Base-by-base conservation (phyloP, 768 basidiomycete species). In the Tulasnella sp. region DNA sequence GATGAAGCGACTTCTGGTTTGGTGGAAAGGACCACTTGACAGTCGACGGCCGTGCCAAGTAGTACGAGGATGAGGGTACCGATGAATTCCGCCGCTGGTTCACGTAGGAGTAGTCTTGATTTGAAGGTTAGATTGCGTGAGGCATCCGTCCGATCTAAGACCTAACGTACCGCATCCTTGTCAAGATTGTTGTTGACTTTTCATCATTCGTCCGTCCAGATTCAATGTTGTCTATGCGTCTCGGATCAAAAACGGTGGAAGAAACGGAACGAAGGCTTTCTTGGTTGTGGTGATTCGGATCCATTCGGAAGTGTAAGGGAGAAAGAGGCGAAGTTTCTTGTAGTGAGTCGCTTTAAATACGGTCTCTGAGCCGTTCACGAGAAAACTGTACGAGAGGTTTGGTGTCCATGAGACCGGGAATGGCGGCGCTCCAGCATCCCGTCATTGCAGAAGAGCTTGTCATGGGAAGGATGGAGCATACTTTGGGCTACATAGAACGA, bases 61-160 rank as follows among this genome's bases (percentile, higher is more conserved):
- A 80, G 36, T 24, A 80, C 58, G 39, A 80, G 46, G 38, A 80
- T 62, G 34, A 80, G 36, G 2, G 79, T 80, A 12, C 79, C 79
- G 24, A 80, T 46, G 74, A 80, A 80, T 46, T 80, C 79, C 34
- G 79, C 79, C 19, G 58, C 42, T 5, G 79, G 79, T 48, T 80
- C 79, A 18, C 48, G 71, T 12, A 68, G 12, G 31, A 18, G 4
- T 68, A 18, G 14, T 19, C 62, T 74, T 68, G 62, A 31, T 68
- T 36, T 19, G 16, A 36, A 36, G 31, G 12, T 68, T 34, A 68
- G 62, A 36, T 68, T 27, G 62, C 31, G 62, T 12, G 62, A 68
- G 62, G 62, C 14, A 6, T 68, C 62, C 31, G 31, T 18, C 2
- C n/a, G n/a, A n/a, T n/a, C n/a, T n/a, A 4, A 31, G 27, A 12